These are phyloP conservation scores for Quercus dentata DNA, from an alignment of 306 rosid species.

Conservation along the genomic window DNA sequence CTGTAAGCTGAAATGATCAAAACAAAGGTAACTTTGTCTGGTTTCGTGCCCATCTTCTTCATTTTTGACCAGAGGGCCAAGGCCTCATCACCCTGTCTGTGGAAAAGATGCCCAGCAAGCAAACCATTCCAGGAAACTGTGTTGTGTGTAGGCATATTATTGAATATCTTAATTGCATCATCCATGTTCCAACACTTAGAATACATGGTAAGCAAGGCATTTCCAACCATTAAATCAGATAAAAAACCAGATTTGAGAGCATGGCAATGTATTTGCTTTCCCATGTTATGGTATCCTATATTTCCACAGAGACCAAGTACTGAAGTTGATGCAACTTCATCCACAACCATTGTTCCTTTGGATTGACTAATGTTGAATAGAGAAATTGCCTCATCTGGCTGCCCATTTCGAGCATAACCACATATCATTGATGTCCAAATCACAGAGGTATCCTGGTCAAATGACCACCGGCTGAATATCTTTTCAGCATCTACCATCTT, in stretches of 20 bases:
- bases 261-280: slow-evolving; percentile 75
- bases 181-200: slow-evolving; percentile 77
- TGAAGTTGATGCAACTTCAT: slow-evolving; percentile 60
- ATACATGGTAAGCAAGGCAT: slow-evolving; percentile 79
- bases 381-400: slow-evolving; percentile 55
- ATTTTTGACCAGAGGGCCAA: slow-evolving; percentile 64
- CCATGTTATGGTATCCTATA: slow-evolving; percentile 68
- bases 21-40: slow-evolving; percentile 51
- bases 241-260: slow-evolving; percentile 57
- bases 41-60: slow-evolving; percentile 62
- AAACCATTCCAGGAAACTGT: slow-evolving; percentile 83
- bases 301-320: slow-evolving; percentile 67
- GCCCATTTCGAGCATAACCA: slow-evolving; percentile 72
- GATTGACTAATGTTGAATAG: slow-evolving; percentile 46
- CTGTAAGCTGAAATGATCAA: slow-evolving; percentile 75
- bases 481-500: slow-evolving; percentile 65
- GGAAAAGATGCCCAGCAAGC: slow-evolving; percentile 69
- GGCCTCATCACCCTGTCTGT: slow-evolving; percentile 67
- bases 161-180: slow-evolving; percentile 50
- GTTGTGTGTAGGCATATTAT: slow-evolving; percentile 43
- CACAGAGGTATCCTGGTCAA: slow-evolving; percentile 38
- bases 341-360: slow-evolving; percentile 59
- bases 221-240: slow-evolving; percentile 60
- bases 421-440: slow-evolving; percentile 73
- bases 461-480: slow-evolving; percentile 54